These are phyloP conservation scores for Aspergillus homomorphus DNA, from an alignment of 495 filamentous ascomycete genomes.

Conservation along the genomic window DNA sequence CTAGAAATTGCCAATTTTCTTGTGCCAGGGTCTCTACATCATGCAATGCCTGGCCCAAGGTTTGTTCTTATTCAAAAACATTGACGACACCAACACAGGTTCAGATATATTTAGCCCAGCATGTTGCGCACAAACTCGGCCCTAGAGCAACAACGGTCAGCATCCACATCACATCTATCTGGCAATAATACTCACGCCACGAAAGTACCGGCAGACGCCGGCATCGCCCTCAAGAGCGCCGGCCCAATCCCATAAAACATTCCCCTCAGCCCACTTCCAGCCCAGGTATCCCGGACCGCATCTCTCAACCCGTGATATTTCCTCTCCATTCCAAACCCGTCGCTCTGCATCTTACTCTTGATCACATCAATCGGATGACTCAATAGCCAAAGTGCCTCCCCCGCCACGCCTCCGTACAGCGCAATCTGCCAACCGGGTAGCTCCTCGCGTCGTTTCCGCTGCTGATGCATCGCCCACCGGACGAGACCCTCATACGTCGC, in stretches of 20 bases:
- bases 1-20: too few relatives aligned
- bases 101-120: neutral
- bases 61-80: too few relatives aligned
- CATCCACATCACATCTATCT: neutral
- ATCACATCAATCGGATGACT: constrained; percentile 88
- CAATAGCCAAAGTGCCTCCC: constrained; percentile 77
- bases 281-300: constrained; percentile 70
- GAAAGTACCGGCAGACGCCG: constrained; percentile 38
- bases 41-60: too few relatives aligned
- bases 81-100: too few relatives aligned
- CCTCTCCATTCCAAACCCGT: constrained; percentile 61
- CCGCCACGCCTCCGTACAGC: constrained; percentile 43
- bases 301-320: constrained; percentile 68
- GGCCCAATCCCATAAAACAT: constrained; percentile 85
- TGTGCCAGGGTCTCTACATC: too few relatives aligned
- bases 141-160: neutral
- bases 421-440: constrained; percentile 13
- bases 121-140: neutral
- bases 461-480: neutral
- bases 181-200: constrained; percentile 8
- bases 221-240: constrained; percentile 81
- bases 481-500: constrained; percentile 4
- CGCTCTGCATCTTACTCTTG: constrained; percentile 94
- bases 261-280: constrained; percentile 58
- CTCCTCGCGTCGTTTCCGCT: neutral